These are phyloP conservation scores for Cyberlindnera japonica DNA, from an alignment of 805 yeast species.

Conservation along the genomic window DNA sequence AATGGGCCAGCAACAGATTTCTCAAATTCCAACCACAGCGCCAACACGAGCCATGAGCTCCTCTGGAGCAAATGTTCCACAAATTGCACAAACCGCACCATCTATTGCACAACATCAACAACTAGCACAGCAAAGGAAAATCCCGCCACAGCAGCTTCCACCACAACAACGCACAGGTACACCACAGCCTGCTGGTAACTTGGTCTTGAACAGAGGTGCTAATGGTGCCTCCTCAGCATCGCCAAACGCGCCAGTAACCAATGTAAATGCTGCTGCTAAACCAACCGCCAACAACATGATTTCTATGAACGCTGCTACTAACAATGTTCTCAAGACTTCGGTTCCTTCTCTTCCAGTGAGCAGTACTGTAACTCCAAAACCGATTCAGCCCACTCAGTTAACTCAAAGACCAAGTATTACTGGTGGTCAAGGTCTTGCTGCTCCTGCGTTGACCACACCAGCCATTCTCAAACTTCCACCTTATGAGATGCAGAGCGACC, in stretches of 20 bases:
- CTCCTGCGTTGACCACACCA: constrained; percentile 73
- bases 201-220: constrained; percentile 10
- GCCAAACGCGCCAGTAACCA: constrained; percentile 39
- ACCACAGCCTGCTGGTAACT: constrained; percentile 19
- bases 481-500: constrained; percentile 74
- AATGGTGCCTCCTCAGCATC: constrained; percentile 25
- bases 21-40: not conserved
- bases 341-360: constrained; percentile 72
- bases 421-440: constrained; percentile 75
- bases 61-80: constrained; percentile 5
- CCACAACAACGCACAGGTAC: constrained; percentile 20
- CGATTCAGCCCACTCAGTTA: constrained; percentile 61
- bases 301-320: constrained; percentile 26
- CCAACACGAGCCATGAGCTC: not conserved
- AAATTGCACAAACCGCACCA: not conserved
- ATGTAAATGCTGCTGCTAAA: constrained; percentile 47
- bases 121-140: constrained; percentile 15
- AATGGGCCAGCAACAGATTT: constrained; percentile 12
- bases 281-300: constrained; percentile 30
- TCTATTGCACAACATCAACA: constrained; percentile 12
- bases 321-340: constrained; percentile 36
- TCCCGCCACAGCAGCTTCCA: constrained; percentile 5
- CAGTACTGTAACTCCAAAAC: constrained; percentile 57
- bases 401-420: constrained; percentile 78
- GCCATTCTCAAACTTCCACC: constrained; percentile 71